Conservation (phyloP, 1,284 basidiomycete genomes). For the Athelia psychrophila region DNA sequence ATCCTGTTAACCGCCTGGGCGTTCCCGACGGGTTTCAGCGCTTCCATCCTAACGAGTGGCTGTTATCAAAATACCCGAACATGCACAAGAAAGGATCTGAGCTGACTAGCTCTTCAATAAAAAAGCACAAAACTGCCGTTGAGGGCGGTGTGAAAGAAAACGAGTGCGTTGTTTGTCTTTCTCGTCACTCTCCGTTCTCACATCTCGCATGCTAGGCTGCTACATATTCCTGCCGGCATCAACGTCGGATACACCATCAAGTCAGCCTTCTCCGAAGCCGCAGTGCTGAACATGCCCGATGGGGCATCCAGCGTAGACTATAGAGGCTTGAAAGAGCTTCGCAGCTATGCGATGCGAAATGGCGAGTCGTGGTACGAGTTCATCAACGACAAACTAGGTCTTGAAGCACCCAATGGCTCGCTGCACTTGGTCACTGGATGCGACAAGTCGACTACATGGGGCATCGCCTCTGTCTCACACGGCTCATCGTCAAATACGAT, state of each 20-base stretch:
- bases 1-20: neutral
- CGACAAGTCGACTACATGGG: slow-evolving; percentile 9
- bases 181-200: too few relatives aligned
- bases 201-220: neutral
- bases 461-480: slow-evolving; percentile 5
- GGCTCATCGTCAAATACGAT: neutral
- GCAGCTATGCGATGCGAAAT: slow-evolving; percentile 1
- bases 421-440: slow-evolving; percentile 11
- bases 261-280: neutral
- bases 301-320: neutral
- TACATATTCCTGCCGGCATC: neutral
- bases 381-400: slow-evolving; percentile 5
- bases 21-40: neutral
- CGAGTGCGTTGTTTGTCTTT: neutral
- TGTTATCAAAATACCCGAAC: neutral
- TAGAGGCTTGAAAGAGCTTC: neutral
- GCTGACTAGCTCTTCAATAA: neutral
- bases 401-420: slow-evolving; percentile 4
- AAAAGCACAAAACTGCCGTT: neutral
- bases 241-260: neutral
- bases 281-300: neutral
- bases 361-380: slow-evolving; percentile 10
- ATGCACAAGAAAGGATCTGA: neutral
- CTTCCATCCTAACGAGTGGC: neutral
- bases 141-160: neutral